A percentile compares a stretch with the other conserved stretches of the same genome.
Evolutionary conservation across 2,329 filamentous ascomycete species (phyloP).

Genomic region (Colletotrichum brevisporum): DNA sequence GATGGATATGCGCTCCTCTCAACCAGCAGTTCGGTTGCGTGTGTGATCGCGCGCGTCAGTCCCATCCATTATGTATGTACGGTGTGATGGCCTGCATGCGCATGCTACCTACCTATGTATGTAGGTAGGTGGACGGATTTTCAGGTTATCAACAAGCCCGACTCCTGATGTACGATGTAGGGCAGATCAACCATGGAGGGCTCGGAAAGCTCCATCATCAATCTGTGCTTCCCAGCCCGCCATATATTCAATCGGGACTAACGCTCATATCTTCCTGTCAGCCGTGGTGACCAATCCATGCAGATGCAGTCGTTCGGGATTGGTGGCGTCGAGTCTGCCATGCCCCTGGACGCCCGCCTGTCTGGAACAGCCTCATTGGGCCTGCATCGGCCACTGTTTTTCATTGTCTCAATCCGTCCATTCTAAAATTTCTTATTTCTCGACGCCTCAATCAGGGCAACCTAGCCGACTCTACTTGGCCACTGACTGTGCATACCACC

Average conservation of each 20-base stretch:
- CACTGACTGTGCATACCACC: constrained; percentile 3
- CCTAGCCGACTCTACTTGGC: constrained; percentile 12
- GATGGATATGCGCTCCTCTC: not conserved
- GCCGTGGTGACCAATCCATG: not conserved
- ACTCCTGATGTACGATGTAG: not conserved
- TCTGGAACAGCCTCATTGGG: constrained; percentile 28
- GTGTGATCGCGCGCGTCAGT: constrained; percentile 32
- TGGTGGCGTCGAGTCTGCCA: constrained; percentile 30
- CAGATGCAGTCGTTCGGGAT: constrained; percentile 35
- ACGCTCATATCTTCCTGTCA: not conserved
- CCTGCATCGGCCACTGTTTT: constrained; percentile 21
- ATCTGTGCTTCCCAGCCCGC: constrained; percentile 29
- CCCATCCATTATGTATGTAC: constrained; percentile 19
- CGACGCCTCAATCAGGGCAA: constrained; percentile 13
- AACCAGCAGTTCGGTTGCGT: not conserved
- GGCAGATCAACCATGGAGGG: constrained; percentile 6
- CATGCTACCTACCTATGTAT: not conserved
- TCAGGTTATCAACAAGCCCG: constrained; percentile 11
- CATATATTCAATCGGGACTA: constrained; percentile 31
- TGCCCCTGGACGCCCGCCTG: constrained; percentile 23
- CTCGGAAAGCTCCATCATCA: constrained; percentile 22
- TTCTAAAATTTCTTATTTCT: constrained; percentile 35
- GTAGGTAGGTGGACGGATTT: too few species aligned
- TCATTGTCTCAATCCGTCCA: constrained; percentile 29
- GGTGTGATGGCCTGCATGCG: constrained; percentile 10